Percentiles rank a stretch among this genome's conserved stretches.
Conservation (phyloP, 495 filamentous ascomycete species). For the Pyronema domesticum region DNA sequence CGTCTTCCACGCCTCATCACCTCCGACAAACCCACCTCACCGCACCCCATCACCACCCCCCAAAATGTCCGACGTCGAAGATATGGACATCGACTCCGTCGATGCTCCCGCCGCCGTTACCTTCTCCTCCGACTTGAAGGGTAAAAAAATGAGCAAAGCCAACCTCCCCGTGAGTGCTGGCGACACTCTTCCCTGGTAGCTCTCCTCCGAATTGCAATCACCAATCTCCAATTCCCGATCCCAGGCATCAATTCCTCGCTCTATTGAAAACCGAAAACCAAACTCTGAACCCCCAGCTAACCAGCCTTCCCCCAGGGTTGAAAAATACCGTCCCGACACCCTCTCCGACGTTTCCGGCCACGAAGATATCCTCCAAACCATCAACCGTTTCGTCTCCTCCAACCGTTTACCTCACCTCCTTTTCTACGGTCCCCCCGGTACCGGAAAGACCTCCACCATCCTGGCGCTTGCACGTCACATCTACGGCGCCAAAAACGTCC, state of each 20-base stretch:
- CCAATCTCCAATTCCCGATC: background rate
- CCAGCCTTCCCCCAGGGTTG: constrained; percentile 46
- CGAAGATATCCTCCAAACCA: constrained; percentile 88
- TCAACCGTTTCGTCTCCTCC: constrained; percentile 74
- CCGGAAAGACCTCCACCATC: constrained; percentile 97
- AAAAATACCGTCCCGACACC: constrained; percentile 85
- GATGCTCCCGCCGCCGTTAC: constrained; percentile 32
- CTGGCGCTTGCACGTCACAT: constrained; percentile 79
- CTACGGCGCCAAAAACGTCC: constrained; percentile 80
- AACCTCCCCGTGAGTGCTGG: constrained; percentile 88
- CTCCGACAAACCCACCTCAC: too few species aligned
- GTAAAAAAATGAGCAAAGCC: constrained; percentile 78
- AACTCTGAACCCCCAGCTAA: background rate
- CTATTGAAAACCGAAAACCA: constrained; percentile 6
- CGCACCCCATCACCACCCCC: too few species aligned
- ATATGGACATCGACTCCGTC: constrained; percentile 61
- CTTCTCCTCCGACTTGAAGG: constrained; percentile 46
- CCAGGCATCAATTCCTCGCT: background rate
- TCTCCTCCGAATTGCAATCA: too few species aligned
- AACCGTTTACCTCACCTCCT: constrained; percentile 86
- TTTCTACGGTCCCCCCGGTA: constrained; percentile 91
- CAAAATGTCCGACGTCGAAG: constrained; percentile 77
- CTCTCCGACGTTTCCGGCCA: constrained; percentile 92
- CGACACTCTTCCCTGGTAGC: constrained; percentile 83
- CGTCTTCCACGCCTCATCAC: too few species aligned